These are phyloP conservation scores for Xylariales sp. DNA, from an alignment of 2,329 filamentous ascomycete species.

Conservation along the genomic window DNA sequence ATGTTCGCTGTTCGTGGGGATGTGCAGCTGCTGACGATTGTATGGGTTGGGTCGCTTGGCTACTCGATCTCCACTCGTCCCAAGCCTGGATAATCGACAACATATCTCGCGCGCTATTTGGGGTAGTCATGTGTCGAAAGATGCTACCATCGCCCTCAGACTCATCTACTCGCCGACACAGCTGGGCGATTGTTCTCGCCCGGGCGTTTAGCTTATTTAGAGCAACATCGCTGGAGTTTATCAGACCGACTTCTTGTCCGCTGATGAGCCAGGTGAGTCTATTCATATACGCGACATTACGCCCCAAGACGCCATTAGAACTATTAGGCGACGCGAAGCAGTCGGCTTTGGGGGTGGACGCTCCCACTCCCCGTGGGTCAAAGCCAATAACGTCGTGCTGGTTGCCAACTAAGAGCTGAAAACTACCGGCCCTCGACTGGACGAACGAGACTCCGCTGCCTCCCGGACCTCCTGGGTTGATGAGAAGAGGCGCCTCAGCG, in stretches of 20 bases:
- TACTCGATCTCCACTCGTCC: constrained; percentile 49
- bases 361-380: constrained; percentile 59
- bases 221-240: constrained; percentile 52
- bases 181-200: constrained; percentile 47
- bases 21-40: constrained; percentile 27
- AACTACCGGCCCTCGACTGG: constrained; percentile 41
- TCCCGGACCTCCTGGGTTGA: constrained; percentile 62
- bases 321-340: constrained; percentile 51
- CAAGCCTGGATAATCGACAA: constrained; percentile 55
- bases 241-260: constrained; percentile 49
- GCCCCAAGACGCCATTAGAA: constrained; percentile 42
- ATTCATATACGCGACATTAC: constrained; percentile 48
- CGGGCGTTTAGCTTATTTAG: constrained; percentile 47
- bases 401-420: constrained; percentile 54
- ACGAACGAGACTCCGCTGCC: constrained; percentile 54
- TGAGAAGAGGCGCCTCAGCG: constrained; percentile 55
- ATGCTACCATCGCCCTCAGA: constrained; percentile 48
- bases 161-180: constrained; percentile 50
- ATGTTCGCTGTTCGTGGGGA: constrained; percentile 15
- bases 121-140: constrained; percentile 50
- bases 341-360: constrained; percentile 54
- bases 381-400: constrained; percentile 61
- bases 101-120: constrained; percentile 55
- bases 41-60: constrained; percentile 31
- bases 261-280: constrained; percentile 50